Evolutionary conservation across 805 yeast genomes (phyloP).

Genomic region (Kodamaea fukazawae): DNA sequence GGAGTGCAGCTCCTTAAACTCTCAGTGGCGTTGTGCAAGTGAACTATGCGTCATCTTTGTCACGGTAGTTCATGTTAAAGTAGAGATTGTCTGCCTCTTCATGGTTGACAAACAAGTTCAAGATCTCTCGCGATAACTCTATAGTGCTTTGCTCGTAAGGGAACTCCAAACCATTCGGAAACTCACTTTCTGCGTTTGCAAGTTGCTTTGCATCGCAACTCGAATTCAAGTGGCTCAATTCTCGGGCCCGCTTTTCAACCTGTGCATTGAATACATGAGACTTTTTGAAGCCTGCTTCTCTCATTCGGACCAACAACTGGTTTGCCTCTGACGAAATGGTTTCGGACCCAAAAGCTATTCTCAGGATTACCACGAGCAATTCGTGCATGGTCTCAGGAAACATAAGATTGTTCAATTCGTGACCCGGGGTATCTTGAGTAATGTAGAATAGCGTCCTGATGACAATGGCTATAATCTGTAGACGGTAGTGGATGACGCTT

Average conservation of each 20-base stretch:
- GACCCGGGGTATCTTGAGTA: constrained; percentile 27
- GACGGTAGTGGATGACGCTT: constrained; percentile 31
- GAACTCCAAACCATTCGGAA: constrained; percentile 60
- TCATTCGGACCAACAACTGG: constrained; percentile 31
- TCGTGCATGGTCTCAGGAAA: constrained; percentile 44
- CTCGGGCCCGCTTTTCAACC: constrained; percentile 42
- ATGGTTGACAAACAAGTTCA: constrained; percentile 65
- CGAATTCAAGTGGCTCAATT: constrained; percentile 27
- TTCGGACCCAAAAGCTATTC: constrained; percentile 51
- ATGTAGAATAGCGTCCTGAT: constrained; percentile 40
- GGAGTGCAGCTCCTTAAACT: too few species aligned
- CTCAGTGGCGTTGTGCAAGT: too few species aligned
- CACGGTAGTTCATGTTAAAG: constrained; percentile 56
- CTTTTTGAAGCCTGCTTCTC: constrained; percentile 27
- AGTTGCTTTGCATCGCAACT: constrained; percentile 16
- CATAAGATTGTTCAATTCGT: constrained; percentile 30
- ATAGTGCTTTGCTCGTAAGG: constrained; percentile 61
- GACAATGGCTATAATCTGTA: constrained; percentile 39
- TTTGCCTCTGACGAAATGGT: constrained; percentile 38
- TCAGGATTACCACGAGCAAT: constrained; percentile 48
- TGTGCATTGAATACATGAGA: constrained; percentile 42
- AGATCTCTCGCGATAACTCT: constrained; percentile 66
- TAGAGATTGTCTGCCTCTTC: constrained; percentile 79
- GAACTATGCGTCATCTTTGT: too few species aligned
- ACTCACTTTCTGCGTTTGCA: constrained; percentile 40